Evolutionary conservation across 225 moss, liverwort and hornwort genomes (phyloP).

Genomic region (Sphagnum tenellum): DNA sequence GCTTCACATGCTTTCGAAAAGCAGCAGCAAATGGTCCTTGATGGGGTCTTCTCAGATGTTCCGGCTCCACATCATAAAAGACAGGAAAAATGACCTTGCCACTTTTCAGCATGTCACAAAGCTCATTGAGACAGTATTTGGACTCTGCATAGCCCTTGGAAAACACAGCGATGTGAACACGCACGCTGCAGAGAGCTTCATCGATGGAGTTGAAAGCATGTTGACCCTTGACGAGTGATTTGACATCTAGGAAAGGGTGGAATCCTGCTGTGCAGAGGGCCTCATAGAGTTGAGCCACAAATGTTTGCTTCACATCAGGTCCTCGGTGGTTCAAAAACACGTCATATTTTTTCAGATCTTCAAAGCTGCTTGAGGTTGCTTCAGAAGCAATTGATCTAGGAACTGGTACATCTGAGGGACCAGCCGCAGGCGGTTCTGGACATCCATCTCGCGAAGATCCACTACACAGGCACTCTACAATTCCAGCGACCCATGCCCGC

Average conservation of each 20-base stretch:
- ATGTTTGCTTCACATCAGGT: conserved; percentile 17
- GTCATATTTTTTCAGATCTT: conserved; percentile 5
- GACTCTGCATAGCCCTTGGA: conserved; percentile 11
- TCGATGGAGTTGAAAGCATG: conserved; percentile 6
- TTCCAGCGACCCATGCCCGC: too few species aligned
- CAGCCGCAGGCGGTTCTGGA: too few species aligned
- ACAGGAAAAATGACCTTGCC: too few species aligned
- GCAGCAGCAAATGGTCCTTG: too few species aligned
- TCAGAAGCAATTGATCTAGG: too few species aligned
- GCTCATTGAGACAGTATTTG: conserved; percentile 13
- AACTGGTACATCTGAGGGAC: too few species aligned
- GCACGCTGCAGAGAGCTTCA: conserved; percentile 11
- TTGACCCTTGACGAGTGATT: conserved; percentile 6
- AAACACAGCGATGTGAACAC: conserved; percentile 10
- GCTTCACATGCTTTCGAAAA: too few species aligned
- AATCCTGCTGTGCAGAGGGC: conserved; percentile 6
- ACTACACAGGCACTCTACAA: too few species aligned
- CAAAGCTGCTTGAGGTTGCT: too few species aligned
- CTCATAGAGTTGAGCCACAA: conserved; percentile 11
- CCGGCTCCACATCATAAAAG: conserved; percentile 4
- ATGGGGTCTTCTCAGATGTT: too few species aligned
- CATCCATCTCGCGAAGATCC: too few species aligned
- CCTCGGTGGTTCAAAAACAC: conserved; percentile 18
- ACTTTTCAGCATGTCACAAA: background rate
- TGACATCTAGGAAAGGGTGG: conserved; percentile 11